Evolutionary conservation across 2,329 filamentous ascomycete species (phyloP).

Genomic region (Pseudocercospora macadamiae): DNA sequence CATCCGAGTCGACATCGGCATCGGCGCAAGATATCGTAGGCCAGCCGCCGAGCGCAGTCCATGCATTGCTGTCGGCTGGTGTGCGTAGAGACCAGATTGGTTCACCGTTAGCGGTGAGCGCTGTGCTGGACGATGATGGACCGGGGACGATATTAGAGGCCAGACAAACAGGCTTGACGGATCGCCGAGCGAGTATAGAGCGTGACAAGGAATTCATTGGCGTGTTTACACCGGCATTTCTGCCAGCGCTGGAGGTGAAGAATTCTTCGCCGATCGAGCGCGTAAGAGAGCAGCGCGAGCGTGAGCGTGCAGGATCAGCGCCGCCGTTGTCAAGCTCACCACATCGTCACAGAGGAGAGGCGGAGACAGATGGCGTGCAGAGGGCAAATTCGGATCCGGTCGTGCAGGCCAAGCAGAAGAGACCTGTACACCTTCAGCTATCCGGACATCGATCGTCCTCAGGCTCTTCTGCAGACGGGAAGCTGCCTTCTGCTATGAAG

Average conservation of each 20-base stretch:
- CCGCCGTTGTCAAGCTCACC: slow-evolving; percentile 15
- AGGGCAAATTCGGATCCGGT: slow-evolving; percentile 36
- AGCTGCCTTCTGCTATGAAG: slow-evolving; percentile 40
- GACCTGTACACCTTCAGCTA: slow-evolving; percentile 37
- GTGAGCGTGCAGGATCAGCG: slow-evolving; percentile 33
- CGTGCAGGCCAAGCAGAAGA: slow-evolving; percentile 32
- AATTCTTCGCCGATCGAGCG: slow-evolving; percentile 13
- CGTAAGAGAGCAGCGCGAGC: slow-evolving; percentile 7
- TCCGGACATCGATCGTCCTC: slow-evolving; percentile 39
- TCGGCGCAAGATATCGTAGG: too few relatives aligned
- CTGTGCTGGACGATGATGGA: slow-evolving; percentile 21
- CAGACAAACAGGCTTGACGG: slow-evolving; percentile 28
- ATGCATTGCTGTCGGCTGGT: slow-evolving; percentile 29
- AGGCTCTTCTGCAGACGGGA: slow-evolving; percentile 39
- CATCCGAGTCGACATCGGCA: slow-evolving; percentile 19
- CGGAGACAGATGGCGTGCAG: slow-evolving; percentile 17
- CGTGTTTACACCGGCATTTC: slow-evolving; percentile 41
- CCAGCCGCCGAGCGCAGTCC: slow-evolving; percentile 27
- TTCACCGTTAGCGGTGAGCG: slow-evolving; percentile 22
- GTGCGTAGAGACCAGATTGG: slow-evolving; percentile 26
- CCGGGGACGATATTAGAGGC: slow-evolving; percentile 19
- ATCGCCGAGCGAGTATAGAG: slow-evolving; percentile 31
- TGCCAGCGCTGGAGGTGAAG: slow-evolving; percentile 38
- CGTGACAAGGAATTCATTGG: slow-evolving; percentile 40
- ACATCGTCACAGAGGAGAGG: background rate